Evolutionary conservation across 176 grass and related monocot species (phyloP), one percentile per base, ranked within the genome.

Genomic region (Saccharum officinarum): DNA sequence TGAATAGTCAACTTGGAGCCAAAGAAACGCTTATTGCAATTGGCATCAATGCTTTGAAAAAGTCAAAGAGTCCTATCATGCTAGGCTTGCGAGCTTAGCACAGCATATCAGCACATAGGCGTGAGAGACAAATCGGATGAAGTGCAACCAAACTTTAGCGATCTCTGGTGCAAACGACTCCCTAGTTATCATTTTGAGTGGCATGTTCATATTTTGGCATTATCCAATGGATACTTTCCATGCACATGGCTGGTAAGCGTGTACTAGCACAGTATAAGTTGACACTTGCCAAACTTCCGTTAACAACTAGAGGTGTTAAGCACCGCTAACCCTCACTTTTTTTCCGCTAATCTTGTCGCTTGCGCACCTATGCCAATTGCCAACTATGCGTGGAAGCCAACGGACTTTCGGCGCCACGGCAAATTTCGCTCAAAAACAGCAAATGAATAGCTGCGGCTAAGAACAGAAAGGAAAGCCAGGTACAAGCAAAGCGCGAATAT

Each of bases 211-310:
- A 83, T 59, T 90, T 80, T 52, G 39, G 75, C 69, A 74, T 46
- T 46, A 87, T 69, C 61, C 72, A 75, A 20, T 46, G 39, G 69
- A 30, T n/a, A 63, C 75, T 87, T 87, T 87, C 80, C 31, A 22
- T 33, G 80, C 75, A 80, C 67, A 68, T 23, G 46, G 20, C n/a
- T 14, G 13, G 63, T 57, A 78, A 59, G 36, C 49, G 38, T 20
- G 36, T 72, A 82, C 9, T 54, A 54, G 39, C 8, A 23, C 13
- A 74, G 41, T 20, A 82, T 45, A 59, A 31, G 73, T 69, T 57
- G 77, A 2, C 33, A 45, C 77, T 55, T 62, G 17, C 20, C 80
- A 50, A 87, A 87, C 74, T 46, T 61, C 66, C 79, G 76, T 69
- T 68, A 15, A 37, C 61, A 76, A 75, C 75, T 57, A 77, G 31